These are phyloP conservation scores for Waltergamsia citrina DNA, from an alignment of 2,329 filamentous ascomycete genomes.

Conservation along the genomic window DNA sequence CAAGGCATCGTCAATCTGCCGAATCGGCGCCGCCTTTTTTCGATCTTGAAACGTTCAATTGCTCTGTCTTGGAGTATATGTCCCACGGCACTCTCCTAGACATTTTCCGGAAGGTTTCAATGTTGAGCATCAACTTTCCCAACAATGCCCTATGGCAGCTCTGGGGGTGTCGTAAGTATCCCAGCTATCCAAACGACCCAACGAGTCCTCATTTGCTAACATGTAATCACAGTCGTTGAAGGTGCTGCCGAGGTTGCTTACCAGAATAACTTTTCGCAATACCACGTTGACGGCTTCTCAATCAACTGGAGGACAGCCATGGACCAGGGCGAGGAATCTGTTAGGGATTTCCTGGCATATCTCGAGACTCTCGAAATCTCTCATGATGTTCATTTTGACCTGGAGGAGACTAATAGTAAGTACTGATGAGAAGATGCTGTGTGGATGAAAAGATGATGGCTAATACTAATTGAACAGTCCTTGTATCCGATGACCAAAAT, in stretches of 20 bases:
- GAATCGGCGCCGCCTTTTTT: too few species aligned
- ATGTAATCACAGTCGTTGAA: slow-evolving; percentile 13
- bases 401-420: slow-evolving; percentile 19
- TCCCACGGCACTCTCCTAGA: slow-evolving; percentile 12
- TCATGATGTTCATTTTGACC: slow-evolving; percentile 18
- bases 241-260: slow-evolving; percentile 17
- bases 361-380: slow-evolving; percentile 2
- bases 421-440: background rate
- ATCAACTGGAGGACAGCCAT: background rate
- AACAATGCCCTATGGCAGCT: slow-evolving; percentile 16
- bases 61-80: slow-evolving; percentile 16
- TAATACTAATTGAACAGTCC: too few species aligned
- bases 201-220: slow-evolving; percentile 4
- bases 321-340: background rate
- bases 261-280: too few species aligned
- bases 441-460: background rate
- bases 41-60: too few species aligned
- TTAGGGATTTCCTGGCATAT: background rate
- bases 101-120: slow-evolving; percentile 8
- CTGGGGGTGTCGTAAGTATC: slow-evolving; percentile 17
- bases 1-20: slow-evolving; percentile 4
- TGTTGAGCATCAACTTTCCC: slow-evolving; percentile 5
- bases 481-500: background rate
- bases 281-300: background rate
- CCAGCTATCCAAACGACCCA: background rate